These are phyloP conservation scores for Phyllosticta ampelicida DNA, from an alignment of 2,329 filamentous ascomycete genomes.

Conservation along the genomic window DNA sequence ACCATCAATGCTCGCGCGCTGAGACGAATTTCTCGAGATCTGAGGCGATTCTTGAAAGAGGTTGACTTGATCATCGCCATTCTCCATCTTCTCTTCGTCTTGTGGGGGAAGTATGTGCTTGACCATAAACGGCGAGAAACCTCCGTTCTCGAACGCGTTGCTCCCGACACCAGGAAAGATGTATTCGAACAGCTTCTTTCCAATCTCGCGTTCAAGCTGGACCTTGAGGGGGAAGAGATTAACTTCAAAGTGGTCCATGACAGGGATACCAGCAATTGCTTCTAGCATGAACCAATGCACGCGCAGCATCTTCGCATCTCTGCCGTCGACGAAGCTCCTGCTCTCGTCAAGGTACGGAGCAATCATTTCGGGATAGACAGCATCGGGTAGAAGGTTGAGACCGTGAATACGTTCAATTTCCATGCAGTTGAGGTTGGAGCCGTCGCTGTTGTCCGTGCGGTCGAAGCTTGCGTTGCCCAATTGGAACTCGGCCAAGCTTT, in stretches of 20 bases:
- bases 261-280: conserved; percentile 91
- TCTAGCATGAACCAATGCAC: conserved; percentile 99
- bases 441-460: conserved; percentile 91
- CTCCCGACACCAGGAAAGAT: conserved; percentile 77
- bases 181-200: conserved; percentile 90
- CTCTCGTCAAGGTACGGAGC: conserved; percentile 67
- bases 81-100: conserved; percentile 36
- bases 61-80: conserved; percentile 22
- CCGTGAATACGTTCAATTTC: conserved; percentile 82
- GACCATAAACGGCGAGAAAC: conserved; percentile 52
- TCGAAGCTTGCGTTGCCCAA: conserved; percentile 86
- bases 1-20: conserved; percentile 16
- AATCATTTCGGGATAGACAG: conserved; percentile 93
- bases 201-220: conserved; percentile 84
- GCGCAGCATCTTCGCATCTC: conserved; percentile 71
- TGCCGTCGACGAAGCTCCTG: conserved; percentile 40
- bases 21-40: conserved; percentile 3
- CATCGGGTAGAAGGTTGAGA: conserved; percentile 79
- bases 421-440: conserved; percentile 87
- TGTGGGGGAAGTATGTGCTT: conserved; percentile 39
- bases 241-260: conserved; percentile 95
- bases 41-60: not conserved
- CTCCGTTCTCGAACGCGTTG: conserved; percentile 37
- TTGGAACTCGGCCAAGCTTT: conserved; percentile 87
- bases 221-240: conserved; percentile 87